Conservation (phyloP, 2,329 filamentous ascomycete genomes). For the Lecanicillium sp. region DNA sequence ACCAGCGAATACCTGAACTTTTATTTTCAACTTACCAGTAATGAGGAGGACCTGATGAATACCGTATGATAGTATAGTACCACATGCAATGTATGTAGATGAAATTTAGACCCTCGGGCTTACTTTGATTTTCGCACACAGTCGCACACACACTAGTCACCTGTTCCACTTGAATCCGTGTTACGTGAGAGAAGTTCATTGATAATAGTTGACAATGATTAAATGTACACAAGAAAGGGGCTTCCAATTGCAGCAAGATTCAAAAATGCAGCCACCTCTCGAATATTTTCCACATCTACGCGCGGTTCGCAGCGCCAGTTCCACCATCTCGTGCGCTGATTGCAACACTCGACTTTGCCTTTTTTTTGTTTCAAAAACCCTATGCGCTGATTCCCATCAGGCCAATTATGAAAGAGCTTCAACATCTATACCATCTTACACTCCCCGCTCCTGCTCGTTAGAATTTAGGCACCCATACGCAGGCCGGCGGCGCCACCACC, state of each 20-base stretch:
- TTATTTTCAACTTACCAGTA: not conserved
- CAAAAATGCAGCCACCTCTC: conserved; percentile 8
- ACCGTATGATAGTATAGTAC: too few species aligned
- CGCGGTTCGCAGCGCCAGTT: too few species aligned
- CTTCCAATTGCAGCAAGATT: conserved; percentile 7
- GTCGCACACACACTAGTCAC: too few species aligned
- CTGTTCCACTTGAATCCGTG: not conserved
- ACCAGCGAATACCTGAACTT: conserved; percentile 3
- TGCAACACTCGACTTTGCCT: conserved; percentile 5
- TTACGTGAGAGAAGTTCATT: conserved; percentile 8
- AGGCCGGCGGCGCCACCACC: conserved; percentile 29
- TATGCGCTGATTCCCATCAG: not conserved
- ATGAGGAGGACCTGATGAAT: too few species aligned
- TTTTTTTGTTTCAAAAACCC: not conserved
- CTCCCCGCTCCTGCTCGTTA: not conserved
- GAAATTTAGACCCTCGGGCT: too few species aligned
- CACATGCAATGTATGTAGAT: too few species aligned
- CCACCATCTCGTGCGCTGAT: too few species aligned
- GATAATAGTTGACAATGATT: conserved; percentile 1
- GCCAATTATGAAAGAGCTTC: not conserved
- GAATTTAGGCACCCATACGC: conserved; percentile 25
- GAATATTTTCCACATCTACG: too few species aligned
- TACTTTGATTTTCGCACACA: too few species aligned
- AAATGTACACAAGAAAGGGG: conserved; percentile 12
- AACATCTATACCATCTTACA: not conserved